Evolutionary conservation across 306 rosid species (phyloP), one percentile per base, ranked within the genome.

Genomic region (Betula pendula): DNA sequence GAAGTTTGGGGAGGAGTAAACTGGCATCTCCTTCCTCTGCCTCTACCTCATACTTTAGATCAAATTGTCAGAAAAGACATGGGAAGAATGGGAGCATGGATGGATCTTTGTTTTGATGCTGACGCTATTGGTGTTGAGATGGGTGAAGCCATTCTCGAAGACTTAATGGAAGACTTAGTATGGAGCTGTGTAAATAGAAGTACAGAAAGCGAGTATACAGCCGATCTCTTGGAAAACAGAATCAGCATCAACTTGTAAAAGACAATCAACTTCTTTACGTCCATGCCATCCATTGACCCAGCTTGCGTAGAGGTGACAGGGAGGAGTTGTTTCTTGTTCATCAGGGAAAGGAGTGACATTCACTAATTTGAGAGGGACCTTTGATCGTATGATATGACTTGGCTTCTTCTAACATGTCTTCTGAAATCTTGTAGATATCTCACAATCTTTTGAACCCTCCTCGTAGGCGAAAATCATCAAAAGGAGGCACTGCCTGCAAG

Each of bases 51-150:
- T 53, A 86, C 93, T 2, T 85, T 96, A 80, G 99, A 96, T 77
- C 96, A 96, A 81, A 89, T 92, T 73, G 88, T 96, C 62, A 66
- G 81, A 60, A 92, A 93, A 82, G 98, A 96, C 81, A 85, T 96
- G 94, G 85, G 77, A 73, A 89, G 87, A 88, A 71, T 77, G 48
- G 80, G 87, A 69, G 43, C 84, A 4, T 96, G 99, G 99, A 82
- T 91, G 94, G 92, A 96, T 81, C 88, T 85, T 49, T 88, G 80
- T 20, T 82, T 83, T 31, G 98, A 87, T 60, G 84, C 89, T 1
- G 98, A 93, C 81, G 74, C 84, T 24, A 80, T 93, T 43, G 87
- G 94, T 71, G 76, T 68, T 52, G 98, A 96, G 71, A 84, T 90
- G 73, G 78, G 91, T n/a, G 93, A 96, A 51, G 87, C 82, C 74